Percentiles rank a stretch among this genome's conserved stretches.
Evolutionary conservation across 1,284 basidiomycete genomes (phyloP).

Genomic region (Pyrrhoderma lamaoense): DNA sequence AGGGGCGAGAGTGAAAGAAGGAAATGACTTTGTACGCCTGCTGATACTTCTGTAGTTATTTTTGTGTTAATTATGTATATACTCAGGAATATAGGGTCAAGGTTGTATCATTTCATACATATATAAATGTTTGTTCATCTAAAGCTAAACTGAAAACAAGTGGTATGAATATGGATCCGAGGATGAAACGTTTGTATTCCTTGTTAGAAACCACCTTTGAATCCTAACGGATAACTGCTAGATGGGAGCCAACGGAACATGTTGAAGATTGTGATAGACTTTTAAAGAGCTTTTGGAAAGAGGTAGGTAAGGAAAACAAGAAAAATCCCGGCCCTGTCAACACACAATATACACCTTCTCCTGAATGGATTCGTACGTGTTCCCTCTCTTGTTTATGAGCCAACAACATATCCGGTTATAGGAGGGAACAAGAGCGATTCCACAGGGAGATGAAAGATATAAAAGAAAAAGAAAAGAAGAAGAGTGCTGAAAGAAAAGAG

Average conservation of each 20-base stretch:
- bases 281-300: conserved; percentile 52
- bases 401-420: conserved; percentile 17
- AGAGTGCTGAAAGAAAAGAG: conserved; percentile 15
- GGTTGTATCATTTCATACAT: conserved; percentile 27
- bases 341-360: conserved; percentile 32
- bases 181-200: conserved; percentile 36
- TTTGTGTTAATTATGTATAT: conserved; percentile 6
- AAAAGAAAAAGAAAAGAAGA: conserved; percentile 15
- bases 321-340: conserved; percentile 40
- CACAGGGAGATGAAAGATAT: conserved; percentile 31
- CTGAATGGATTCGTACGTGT: conserved; percentile 45
- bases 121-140: too few relatives aligned
- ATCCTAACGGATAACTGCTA: conserved; percentile 24
- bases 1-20: conserved; percentile 38
- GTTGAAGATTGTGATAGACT: conserved; percentile 46
- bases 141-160: conserved; percentile 26
- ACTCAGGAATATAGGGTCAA: conserved; percentile 54
- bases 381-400: neutral
- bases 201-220: neutral
- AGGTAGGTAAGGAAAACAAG: conserved; percentile 48
- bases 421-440: conserved; percentile 39
- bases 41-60: neutral
- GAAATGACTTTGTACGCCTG: conserved; percentile 37
- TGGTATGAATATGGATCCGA: conserved; percentile 45
- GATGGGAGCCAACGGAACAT: conserved; percentile 61